phyloP scores from a whole-genome alignment of 1,284 basidiomycete genomes.

The Gymnopus androsaceus region DNA sequence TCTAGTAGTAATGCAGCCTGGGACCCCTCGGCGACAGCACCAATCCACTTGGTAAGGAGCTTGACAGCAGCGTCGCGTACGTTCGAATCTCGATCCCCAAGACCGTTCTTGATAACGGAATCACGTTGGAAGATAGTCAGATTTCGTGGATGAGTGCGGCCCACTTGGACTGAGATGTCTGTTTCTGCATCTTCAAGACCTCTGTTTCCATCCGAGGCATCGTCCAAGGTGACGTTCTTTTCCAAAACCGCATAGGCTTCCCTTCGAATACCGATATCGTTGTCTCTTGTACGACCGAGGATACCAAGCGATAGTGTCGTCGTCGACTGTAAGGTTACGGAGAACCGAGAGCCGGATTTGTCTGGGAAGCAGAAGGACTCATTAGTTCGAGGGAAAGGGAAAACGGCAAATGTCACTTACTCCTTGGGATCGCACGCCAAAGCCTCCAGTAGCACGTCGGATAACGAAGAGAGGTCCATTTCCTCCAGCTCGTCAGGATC shows the following conservation, averaged over 20 bases:
- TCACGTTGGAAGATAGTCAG: conserved; percentile 78
- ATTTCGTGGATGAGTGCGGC: conserved; percentile 63
- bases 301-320: conserved; percentile 65
- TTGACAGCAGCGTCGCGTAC: conserved; percentile 78
- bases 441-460: conserved; percentile 69
- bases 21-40: conserved; percentile 42
- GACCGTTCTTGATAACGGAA: conserved; percentile 74
- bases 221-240: conserved; percentile 35
- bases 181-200: conserved; percentile 23
- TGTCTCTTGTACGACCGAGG: conserved; percentile 80
- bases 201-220: no score
- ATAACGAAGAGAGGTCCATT: conserved; percentile 44
- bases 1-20: not conserved
- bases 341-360: conserved; percentile 87
- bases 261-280: conserved; percentile 78
- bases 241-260: conserved; percentile 70
- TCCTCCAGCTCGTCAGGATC: conserved; percentile 63
- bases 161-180: no score
- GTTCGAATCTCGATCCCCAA: conserved; percentile 82
- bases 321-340: conserved; percentile 69
- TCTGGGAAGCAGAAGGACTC: conserved; percentile 40
- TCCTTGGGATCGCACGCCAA: conserved; percentile 76
- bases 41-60: conserved; percentile 76
- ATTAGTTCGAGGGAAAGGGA: not conserved
- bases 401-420: conserved; percentile 46